These are phyloP conservation scores for Tricholomella constricta DNA, from an alignment of 768 basidiomycete genomes.

Conservation along the genomic window DNA sequence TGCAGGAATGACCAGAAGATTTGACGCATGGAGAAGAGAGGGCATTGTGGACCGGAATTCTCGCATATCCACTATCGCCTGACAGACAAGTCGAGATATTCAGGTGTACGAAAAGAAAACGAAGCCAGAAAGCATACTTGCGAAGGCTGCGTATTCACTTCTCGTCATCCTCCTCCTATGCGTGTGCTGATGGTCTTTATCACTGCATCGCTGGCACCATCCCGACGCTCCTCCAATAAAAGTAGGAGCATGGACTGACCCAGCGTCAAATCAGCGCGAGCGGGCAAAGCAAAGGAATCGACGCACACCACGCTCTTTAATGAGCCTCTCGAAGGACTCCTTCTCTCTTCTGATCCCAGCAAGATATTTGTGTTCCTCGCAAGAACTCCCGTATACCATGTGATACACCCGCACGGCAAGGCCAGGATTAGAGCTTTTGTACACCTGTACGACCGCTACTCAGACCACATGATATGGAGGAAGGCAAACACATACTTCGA, in stretches of 20 bases:
- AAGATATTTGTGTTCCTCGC: slow-evolving; percentile 95
- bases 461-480: neutral
- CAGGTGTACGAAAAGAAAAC: neutral
- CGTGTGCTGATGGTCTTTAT: slow-evolving; percentile 84
- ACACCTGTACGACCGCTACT: slow-evolving; percentile 55
- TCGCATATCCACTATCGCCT: slow-evolving; percentile 97
- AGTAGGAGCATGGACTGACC: slow-evolving; percentile 86
- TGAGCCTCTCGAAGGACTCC: slow-evolving; percentile 89
- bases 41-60: slow-evolving; percentile 95
- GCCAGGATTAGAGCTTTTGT: slow-evolving; percentile 81
- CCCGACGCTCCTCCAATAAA: slow-evolving; percentile 62
- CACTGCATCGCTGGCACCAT: slow-evolving; percentile 52
- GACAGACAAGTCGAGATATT: too few species aligned
- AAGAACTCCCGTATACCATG: slow-evolving; percentile 90
- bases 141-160: slow-evolving; percentile 64
- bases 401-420: slow-evolving; percentile 89
- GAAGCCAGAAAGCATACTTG: slow-evolving; percentile 39
- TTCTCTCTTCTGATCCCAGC: slow-evolving; percentile 89
- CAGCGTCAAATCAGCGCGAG: neutral
- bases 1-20: slow-evolving; percentile 80
- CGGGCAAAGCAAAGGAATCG: too few species aligned
- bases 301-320: slow-evolving; percentile 88
- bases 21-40: slow-evolving; percentile 82
- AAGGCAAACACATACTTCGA: slow-evolving; percentile 63
- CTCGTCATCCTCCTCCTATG: slow-evolving; percentile 82